Evolutionary conservation across 148 eudicot species (phyloP).

Genomic region (Pharnaceum exiguum): DNA sequence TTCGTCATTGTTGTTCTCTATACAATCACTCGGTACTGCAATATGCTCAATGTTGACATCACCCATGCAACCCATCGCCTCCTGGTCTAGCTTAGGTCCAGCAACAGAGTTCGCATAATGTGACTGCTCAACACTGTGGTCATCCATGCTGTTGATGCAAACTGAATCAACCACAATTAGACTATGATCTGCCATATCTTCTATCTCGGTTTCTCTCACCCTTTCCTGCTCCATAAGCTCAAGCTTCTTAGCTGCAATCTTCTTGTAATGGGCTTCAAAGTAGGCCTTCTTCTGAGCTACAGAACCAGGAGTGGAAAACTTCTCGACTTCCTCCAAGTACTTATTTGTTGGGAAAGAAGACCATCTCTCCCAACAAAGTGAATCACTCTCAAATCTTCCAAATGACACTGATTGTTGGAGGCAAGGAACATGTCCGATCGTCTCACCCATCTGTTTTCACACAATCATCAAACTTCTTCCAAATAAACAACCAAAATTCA

Average conservation of each 20-base stretch:
- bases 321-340: slow-evolving; percentile 92
- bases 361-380: slow-evolving; percentile 97
- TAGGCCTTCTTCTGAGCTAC: slow-evolving; percentile 96
- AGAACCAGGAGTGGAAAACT: slow-evolving; percentile 86
- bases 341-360: slow-evolving; percentile 86
- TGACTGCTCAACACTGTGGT: slow-evolving; percentile 7
- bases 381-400: slow-evolving; percentile 86
- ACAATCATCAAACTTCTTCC: slow-evolving; percentile 20
- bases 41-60: slow-evolving; percentile 14
- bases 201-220: slow-evolving; percentile 21
- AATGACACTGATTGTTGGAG: slow-evolving; percentile 79
- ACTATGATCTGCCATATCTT: slow-evolving; percentile 19
- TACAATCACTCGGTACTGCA: slow-evolving; percentile 20
- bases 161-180: slow-evolving; percentile 1
- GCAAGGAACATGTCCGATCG: slow-evolving; percentile 24
- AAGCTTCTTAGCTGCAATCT: slow-evolving; percentile 71
- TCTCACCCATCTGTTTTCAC: slow-evolving; percentile 67
- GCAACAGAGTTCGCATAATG: not conserved
- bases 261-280: slow-evolving; percentile 94
- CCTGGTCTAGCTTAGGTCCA: slow-evolving; percentile 14
- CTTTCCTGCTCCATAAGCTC: slow-evolving; percentile 53
- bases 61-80: slow-evolving; percentile 3
- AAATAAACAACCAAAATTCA: slow-evolving; percentile 12
- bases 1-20: slow-evolving; percentile 9
- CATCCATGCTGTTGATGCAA: slow-evolving; percentile 11